Percentiles rank a stretch among this genome's conserved stretches.
Conservation (phyloP, 2,329 filamentous ascomycete species). For the Trichoderma pleuroti region DNA sequence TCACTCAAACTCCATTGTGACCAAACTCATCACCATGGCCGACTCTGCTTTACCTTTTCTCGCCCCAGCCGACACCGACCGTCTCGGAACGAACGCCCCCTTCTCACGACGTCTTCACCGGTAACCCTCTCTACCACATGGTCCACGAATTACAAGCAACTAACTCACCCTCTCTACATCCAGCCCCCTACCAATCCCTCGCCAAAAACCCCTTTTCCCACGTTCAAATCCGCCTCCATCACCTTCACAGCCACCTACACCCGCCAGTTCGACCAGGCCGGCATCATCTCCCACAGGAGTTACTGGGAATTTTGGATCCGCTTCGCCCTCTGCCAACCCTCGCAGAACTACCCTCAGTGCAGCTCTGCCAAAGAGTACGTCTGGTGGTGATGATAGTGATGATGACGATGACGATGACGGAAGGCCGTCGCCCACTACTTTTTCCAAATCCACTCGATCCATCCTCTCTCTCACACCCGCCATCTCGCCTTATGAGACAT, state of each 20-base stretch:
- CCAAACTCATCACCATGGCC: too few species aligned
- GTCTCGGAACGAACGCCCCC: too few species aligned
- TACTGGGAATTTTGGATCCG: not conserved
- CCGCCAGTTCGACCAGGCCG: too few species aligned
- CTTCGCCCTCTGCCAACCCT: not conserved
- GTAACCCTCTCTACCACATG: slow-evolving; percentile 29
- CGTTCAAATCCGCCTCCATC: slow-evolving; percentile 44
- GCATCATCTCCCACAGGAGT: not conserved
- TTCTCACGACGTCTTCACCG: slow-evolving; percentile 63
- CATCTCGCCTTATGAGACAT: not conserved
- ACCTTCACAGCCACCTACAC: not conserved
- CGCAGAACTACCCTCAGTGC: not conserved
- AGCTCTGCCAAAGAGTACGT: not conserved
- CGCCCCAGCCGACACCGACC: too few species aligned
- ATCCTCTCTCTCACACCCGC: not conserved
- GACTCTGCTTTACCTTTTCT: too few species aligned
- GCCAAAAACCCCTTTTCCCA: slow-evolving; percentile 45
- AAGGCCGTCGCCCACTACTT: not conserved
- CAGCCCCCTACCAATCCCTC: slow-evolving; percentile 32
- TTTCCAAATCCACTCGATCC: not conserved
- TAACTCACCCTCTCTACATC: not conserved
- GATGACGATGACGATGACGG: not conserved
- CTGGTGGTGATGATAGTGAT: not conserved
- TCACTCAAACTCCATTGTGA: too few species aligned
- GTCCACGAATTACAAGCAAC: not conserved